Percentiles rank a stretch among this genome's conserved stretches.
phyloP scores from a whole-genome alignment of 768 basidiomycete genomes.

The Amanita jacksonii region DNA sequence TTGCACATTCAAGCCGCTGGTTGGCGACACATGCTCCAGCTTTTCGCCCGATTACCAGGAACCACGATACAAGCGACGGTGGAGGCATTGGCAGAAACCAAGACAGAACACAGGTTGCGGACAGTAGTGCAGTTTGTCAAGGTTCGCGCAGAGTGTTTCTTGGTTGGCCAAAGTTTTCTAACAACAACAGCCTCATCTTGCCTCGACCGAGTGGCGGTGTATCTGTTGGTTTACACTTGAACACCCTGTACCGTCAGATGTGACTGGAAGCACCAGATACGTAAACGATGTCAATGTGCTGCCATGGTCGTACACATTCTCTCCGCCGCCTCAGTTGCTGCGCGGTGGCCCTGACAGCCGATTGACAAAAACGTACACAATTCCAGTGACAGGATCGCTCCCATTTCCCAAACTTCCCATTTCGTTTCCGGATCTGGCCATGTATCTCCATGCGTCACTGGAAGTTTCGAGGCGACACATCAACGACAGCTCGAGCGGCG shows the following conservation, averaged over 20 bases:
- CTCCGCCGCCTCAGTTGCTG: slow-evolving; percentile 49
- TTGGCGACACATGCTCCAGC: slow-evolving; percentile 65
- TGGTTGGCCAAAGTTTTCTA: background rate
- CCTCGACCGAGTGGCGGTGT: slow-evolving; percentile 58
- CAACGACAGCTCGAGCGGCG: slow-evolving; percentile 49
- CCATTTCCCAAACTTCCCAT: slow-evolving; percentile 70
- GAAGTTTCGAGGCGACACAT: slow-evolving; percentile 56
- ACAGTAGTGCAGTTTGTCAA: slow-evolving; percentile 75
- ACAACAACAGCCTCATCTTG: slow-evolving; percentile 43
- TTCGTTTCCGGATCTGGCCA: slow-evolving; percentile 63
- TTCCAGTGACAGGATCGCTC: slow-evolving; percentile 48
- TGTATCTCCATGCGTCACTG: slow-evolving; percentile 64
- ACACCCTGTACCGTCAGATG: slow-evolving; percentile 42
- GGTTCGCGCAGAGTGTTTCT: slow-evolving; percentile 27
- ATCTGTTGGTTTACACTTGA: slow-evolving; percentile 75
- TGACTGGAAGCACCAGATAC: slow-evolving; percentile 37
- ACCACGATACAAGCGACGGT: slow-evolving; percentile 64
- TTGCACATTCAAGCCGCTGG: slow-evolving; percentile 65
- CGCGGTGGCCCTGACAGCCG: slow-evolving; percentile 53
- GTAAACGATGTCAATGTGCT: slow-evolving; percentile 55
- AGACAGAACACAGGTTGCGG: slow-evolving; percentile 50
- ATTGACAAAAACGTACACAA: slow-evolving; percentile 60
- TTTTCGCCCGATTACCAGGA: slow-evolving; percentile 65
- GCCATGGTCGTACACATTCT: slow-evolving; percentile 64
- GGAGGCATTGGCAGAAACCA: slow-evolving; percentile 51